phyloP scores from a whole-genome alignment of 164 flowering plant genomes.

The Nymphaea colorata region DNA sequence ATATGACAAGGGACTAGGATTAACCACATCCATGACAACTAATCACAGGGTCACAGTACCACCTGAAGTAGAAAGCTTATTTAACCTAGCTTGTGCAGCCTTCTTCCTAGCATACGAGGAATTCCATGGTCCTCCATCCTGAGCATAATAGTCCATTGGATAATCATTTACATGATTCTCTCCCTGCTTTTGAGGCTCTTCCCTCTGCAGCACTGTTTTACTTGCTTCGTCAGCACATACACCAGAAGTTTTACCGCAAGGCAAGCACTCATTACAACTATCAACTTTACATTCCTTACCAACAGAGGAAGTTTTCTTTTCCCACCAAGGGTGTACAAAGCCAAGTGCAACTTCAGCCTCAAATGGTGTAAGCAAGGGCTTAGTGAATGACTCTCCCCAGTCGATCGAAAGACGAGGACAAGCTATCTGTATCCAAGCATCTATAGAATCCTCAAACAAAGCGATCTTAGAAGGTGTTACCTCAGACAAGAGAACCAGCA shows the following conservation, averaged over 20 bases:
- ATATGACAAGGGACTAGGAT: too few species aligned
- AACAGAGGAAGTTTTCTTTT: slow-evolving; percentile 16
- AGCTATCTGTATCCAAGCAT: slow-evolving; percentile 98
- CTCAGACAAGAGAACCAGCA: slow-evolving; percentile 79
- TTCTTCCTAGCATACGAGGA: slow-evolving; percentile 50
- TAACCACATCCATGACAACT: too few species aligned
- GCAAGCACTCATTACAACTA: slow-evolving; percentile 10
- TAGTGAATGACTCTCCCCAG: slow-evolving; percentile 89
- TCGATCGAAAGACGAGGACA: slow-evolving; percentile 94
- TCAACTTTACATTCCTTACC: not conserved
- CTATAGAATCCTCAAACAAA: slow-evolving; percentile 76
- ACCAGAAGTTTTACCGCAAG: slow-evolving; percentile 8
- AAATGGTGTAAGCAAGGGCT: slow-evolving; percentile 79
- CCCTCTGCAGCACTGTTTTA: not conserved
- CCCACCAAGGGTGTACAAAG: slow-evolving; percentile 86
- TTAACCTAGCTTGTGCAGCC: not conserved
- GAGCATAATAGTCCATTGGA: slow-evolving; percentile 98
- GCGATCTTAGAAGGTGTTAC: slow-evolving; percentile 58
- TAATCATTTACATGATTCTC: slow-evolving; percentile 27
- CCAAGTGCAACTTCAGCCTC: slow-evolving; percentile 96
- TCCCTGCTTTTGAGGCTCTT: not conserved
- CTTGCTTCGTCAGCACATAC: not conserved
- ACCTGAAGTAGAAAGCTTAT: not conserved
- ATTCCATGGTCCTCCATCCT: slow-evolving; percentile 97
- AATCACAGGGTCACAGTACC: not conserved